phyloP scores from a whole-genome alignment of 805 yeast genomes.

The Hanseniaspora occidentalis region DNA sequence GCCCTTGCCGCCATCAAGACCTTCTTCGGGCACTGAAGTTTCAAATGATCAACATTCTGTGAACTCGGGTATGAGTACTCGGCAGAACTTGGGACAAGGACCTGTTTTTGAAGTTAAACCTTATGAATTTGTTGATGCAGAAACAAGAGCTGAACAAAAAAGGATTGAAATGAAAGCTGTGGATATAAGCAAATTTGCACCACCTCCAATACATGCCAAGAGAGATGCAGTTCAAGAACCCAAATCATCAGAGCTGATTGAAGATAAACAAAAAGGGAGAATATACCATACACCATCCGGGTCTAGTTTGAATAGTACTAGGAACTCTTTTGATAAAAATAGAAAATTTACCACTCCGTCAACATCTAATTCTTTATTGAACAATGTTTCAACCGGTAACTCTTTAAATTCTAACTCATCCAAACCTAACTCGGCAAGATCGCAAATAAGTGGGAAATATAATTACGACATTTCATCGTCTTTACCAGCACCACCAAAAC shows the following conservation, averaged over 20 bases:
- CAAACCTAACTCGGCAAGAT: not conserved
- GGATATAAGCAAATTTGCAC: constrained; percentile 2
- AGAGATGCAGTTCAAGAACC: constrained; percentile 1
- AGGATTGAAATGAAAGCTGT: constrained; percentile 2
- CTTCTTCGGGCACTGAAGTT: too few species aligned
- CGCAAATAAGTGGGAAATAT: not conserved
- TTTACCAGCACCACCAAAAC: too few species aligned
- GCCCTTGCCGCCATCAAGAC: not conserved
- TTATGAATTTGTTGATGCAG: constrained; percentile 3
- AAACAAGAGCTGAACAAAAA: constrained; percentile 3
- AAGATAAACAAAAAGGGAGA: constrained; percentile 2
- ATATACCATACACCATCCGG: not conserved
- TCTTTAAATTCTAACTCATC: too few species aligned
- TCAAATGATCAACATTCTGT: too few species aligned
- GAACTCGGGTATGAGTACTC: too few species aligned
- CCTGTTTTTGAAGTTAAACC: constrained; percentile 3
- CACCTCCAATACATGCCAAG: constrained; percentile 6
- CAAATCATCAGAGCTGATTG: constrained; percentile 4
- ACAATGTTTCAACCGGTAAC: too few species aligned
- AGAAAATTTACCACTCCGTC: not conserved
- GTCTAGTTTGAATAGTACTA: not conserved
- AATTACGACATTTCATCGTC: too few species aligned
- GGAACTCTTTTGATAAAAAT: not conserved
- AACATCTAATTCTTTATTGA: too few species aligned
- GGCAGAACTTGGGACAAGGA: too few species aligned